These are phyloP conservation scores for Stachybotrys elegans DNA, from an alignment of 2,329 filamentous ascomycete genomes.

Conservation along the genomic window DNA sequence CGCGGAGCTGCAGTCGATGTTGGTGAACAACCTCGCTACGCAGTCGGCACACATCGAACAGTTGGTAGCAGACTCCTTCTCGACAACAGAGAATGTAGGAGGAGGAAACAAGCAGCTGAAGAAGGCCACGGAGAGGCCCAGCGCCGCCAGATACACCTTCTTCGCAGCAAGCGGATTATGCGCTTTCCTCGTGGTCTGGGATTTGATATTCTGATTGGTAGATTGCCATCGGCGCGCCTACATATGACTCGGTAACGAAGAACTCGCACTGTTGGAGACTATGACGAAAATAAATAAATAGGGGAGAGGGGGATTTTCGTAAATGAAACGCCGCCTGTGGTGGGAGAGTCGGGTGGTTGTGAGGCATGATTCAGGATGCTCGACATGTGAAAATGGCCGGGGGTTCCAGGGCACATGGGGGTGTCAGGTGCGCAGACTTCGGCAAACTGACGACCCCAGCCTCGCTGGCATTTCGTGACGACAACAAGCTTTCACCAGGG, in stretches of 20 bases:
- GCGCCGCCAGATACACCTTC: constrained; percentile 72
- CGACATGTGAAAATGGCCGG: too few relatives aligned
- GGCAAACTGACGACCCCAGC: too few relatives aligned
- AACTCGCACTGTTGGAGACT: too few relatives aligned
- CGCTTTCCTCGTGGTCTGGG: constrained; percentile 70
- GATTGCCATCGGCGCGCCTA: constrained; percentile 15
- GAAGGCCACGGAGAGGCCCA: constrained; percentile 67
- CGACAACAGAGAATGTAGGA: constrained; percentile 80
- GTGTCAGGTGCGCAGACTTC: too few relatives aligned
- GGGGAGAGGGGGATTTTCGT: neutral
- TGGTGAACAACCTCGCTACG: constrained; percentile 77
- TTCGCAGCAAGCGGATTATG: constrained; percentile 75
- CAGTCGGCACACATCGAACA: constrained; percentile 89
- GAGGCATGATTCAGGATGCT: too few relatives aligned
- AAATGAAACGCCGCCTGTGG: neutral
- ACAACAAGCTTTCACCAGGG: too few relatives aligned
- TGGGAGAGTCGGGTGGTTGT: too few relatives aligned
- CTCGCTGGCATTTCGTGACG: too few relatives aligned
- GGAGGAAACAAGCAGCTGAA: constrained; percentile 89
- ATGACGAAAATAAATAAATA: constrained; percentile 4
- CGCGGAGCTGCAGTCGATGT: constrained; percentile 81
- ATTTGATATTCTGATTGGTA: constrained; percentile 51
- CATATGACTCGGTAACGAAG: too few relatives aligned
- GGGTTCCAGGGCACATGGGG: too few relatives aligned
- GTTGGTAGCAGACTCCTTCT: constrained; percentile 75